phyloP scores from a whole-genome alignment of 345 rosid genomes.

The Citropsis articulata region DNA sequence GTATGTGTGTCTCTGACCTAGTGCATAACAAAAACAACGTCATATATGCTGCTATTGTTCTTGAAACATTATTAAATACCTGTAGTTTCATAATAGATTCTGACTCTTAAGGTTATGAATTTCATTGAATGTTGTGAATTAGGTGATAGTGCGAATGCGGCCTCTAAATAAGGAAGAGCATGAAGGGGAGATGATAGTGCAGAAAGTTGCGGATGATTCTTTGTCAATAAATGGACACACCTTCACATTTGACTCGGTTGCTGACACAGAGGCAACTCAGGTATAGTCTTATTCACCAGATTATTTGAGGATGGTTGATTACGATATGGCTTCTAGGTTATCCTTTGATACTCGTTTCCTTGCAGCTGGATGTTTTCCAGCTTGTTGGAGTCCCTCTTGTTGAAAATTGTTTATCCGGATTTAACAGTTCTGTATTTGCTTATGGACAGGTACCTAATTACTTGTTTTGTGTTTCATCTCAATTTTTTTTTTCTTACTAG shows the following conservation, averaged over 20 bases:
- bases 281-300: conserved; percentile 24
- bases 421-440: conserved; percentile 97
- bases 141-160: conserved; percentile 92
- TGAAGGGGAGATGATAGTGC: conserved; percentile 65
- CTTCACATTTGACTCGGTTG: conserved; percentile 85
- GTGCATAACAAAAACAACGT: background rate
- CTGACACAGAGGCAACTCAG: conserved; percentile 76
- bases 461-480: background rate
- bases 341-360: background rate
- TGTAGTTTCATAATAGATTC: background rate
- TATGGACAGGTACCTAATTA: conserved; percentile 78
- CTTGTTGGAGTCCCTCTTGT: conserved; percentile 90
- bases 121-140: background rate
- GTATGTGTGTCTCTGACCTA: no score
- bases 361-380: conserved; percentile 79
- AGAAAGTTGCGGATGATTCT: conserved; percentile 61
- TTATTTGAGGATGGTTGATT: background rate
- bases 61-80: background rate
- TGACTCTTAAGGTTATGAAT: background rate
- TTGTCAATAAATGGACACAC: conserved; percentile 72
- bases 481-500: background rate
- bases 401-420: conserved; percentile 94
- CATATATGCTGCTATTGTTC: background rate
- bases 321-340: background rate
- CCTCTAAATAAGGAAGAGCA: conserved; percentile 72